Base-by-base conservation (phyloP, 2,329 filamentous ascomycete species). In the Talaromyces sp. region DNA sequence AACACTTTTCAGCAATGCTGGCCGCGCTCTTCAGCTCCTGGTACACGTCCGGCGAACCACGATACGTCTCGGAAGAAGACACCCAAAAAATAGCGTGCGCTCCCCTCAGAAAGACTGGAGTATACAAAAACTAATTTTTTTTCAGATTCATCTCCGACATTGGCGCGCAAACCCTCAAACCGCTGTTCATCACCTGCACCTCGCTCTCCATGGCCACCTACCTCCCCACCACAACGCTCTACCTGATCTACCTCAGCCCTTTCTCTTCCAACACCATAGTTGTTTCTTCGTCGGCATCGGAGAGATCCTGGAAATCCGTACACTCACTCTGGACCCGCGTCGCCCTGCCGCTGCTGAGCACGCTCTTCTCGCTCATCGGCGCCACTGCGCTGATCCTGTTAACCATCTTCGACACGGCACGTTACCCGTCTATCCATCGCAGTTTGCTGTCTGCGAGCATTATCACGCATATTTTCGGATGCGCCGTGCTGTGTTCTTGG, bases 111-210 rank as follows among this genome's bases (percentile, higher is more conserved):
- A 13, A 19, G 9, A 6, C 39, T 7, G 13, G n/a, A n/a, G n/a
- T 6, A 9, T 32, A 11, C 15, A 27, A 8, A 7, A 27, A 13
- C 17, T 53, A 10, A 59, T n/a, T 33, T 13, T 9, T 4, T 4
- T 28, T 9, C 30, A 62, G 60, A 51, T 59, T 56, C 32, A 52
- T 62, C n/a, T 62, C 60, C 52, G 60, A 62, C 44, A 62, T 62
- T 62, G 60, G 60, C 30, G 60, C 60, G 13, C 56, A 59, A 25
- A 15, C 54, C n/a, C 60, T 62, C 52, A 62, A 62, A 44, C 60
- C 60, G 9, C 36, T 62, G 0, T 62, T 62, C n/a, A 56, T 62
- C 25, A 25, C 30, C 9, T 59, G 60, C 53, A 36, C 51, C 15
- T 52, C 60, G 4, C 13, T 59, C 33, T 22, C 60, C 33, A 62